phyloP scores from a whole-genome alignment of 495 filamentous ascomycete genomes.

The Copromyces sp. region DNA sequence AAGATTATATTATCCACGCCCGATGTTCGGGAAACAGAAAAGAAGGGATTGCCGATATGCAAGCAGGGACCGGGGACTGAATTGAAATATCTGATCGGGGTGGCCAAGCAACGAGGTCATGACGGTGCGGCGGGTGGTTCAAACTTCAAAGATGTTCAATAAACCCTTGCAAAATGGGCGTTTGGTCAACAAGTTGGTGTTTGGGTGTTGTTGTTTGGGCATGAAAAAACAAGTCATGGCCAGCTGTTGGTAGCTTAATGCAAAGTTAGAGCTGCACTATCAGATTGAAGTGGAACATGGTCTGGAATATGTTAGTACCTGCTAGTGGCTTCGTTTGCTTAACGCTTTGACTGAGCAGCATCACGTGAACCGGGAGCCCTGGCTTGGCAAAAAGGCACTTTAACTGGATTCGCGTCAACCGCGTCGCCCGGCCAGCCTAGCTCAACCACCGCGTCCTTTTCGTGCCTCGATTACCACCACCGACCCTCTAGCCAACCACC shows the following conservation, averaged over 20 bases:
- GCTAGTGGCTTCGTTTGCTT: background rate
- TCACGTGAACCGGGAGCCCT: background rate
- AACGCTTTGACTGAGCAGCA: background rate
- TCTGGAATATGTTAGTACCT: background rate
- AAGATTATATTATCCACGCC: background rate
- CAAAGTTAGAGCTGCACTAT: background rate
- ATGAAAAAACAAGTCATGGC: background rate
- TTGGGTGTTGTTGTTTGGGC: background rate
- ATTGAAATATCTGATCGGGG: background rate
- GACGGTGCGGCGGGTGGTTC: background rate
- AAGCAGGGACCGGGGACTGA: no score
- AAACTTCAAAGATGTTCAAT: no score
- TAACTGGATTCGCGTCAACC: conserved; percentile 18
- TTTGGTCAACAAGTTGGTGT: background rate
- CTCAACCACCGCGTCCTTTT: conserved; percentile 19
- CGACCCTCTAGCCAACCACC: background rate
- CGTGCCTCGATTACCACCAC: conserved; percentile 16
- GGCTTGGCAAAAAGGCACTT: conserved; percentile 10
- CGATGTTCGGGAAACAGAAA: no score
- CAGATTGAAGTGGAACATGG: background rate
- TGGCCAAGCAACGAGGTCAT: background rate
- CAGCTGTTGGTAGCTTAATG: background rate
- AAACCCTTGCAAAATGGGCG: background rate
- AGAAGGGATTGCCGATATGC: no score
- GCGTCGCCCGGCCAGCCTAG: conserved; percentile 12